phyloP scores from a whole-genome alignment of 257 asterid species.

The Petunia secreta region DNA sequence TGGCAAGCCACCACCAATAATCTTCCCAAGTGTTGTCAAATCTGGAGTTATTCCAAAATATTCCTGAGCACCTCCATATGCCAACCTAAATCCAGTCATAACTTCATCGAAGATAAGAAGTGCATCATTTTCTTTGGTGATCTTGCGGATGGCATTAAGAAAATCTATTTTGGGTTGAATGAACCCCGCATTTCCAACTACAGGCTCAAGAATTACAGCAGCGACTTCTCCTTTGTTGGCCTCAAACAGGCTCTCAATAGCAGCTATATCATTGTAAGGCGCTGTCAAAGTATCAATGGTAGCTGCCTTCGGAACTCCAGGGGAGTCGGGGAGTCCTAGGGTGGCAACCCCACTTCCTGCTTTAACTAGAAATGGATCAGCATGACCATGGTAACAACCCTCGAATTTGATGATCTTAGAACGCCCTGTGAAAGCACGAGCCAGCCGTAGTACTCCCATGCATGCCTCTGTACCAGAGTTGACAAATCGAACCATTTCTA shows the following conservation, averaged over 20 bases:
- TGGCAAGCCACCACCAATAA: slow-evolving; percentile 96
- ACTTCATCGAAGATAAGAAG: slow-evolving; percentile 94
- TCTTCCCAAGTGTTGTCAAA: slow-evolving; percentile 95
- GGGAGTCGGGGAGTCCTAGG: slow-evolving; percentile 95
- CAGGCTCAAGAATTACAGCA: slow-evolving; percentile 88
- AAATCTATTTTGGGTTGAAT: slow-evolving; percentile 80
- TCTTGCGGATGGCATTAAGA: slow-evolving; percentile 54
- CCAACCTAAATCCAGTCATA: slow-evolving; percentile 89
- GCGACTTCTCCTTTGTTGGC: slow-evolving; percentile 77
- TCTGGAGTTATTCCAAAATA: slow-evolving; percentile 90
- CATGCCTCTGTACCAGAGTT: slow-evolving; percentile 99
- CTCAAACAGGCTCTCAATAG: slow-evolving; percentile 70
- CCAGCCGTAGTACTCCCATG: slow-evolving; percentile 91
- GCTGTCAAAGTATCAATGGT: slow-evolving; percentile 72
- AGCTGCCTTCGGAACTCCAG: slow-evolving; percentile 95
- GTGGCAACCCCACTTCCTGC: slow-evolving; percentile 99
- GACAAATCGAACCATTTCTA: slow-evolving; percentile 98
- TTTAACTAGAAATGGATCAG: slow-evolving; percentile 95
- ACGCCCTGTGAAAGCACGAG: slow-evolving; percentile 92
- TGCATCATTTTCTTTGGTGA: slow-evolving; percentile 65
- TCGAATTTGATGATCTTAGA: slow-evolving; percentile 87
- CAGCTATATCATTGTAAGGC: slow-evolving; percentile 73
- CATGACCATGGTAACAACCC: slow-evolving; percentile 99
- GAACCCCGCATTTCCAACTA: slow-evolving; percentile 96
- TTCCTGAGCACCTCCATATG: slow-evolving; percentile 99